Evolutionary conservation across 768 basidiomycete species (phyloP).

Genomic region (Tephrocybe sp.): DNA sequence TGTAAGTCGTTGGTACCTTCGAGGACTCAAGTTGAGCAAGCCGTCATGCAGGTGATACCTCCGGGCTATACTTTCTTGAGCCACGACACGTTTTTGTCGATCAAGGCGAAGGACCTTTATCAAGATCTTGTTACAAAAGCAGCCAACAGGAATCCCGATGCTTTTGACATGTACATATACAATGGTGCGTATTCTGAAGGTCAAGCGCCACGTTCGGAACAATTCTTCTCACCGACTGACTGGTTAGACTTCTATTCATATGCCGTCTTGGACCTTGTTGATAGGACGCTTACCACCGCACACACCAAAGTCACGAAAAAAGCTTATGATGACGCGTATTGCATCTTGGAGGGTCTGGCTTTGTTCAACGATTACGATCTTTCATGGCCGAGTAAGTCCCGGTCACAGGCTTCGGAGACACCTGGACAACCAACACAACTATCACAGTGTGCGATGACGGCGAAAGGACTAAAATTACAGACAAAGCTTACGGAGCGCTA

Average conservation of each 20-base stretch:
- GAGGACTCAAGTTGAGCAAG: too few relatives aligned
- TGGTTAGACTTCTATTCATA: slow-evolving; percentile 31
- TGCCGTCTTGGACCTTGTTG: slow-evolving; percentile 35
- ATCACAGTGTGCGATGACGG: slow-evolving; percentile 35
- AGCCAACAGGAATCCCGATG: slow-evolving; percentile 31
- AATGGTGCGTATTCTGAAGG: slow-evolving; percentile 26
- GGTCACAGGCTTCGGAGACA: background rate
- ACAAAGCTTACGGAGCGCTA: slow-evolving; percentile 33
- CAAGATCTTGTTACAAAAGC: slow-evolving; percentile 29
- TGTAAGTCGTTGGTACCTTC: too few relatives aligned
- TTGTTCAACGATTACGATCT: slow-evolving; percentile 30
- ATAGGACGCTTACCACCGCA: slow-evolving; percentile 26
- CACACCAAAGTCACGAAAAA: slow-evolving; percentile 33
- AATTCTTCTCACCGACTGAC: background rate
- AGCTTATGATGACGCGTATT: slow-evolving; percentile 32
- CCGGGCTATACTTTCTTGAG: slow-evolving; percentile 33
- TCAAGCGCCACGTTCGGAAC: background rate
- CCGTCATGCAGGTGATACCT: slow-evolving; percentile 25
- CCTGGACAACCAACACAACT: background rate
- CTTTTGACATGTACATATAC: slow-evolving; percentile 33
- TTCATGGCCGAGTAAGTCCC: slow-evolving; percentile 30
- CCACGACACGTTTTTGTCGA: slow-evolving; percentile 27
- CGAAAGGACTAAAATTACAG: slow-evolving; percentile 27
- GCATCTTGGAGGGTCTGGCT: slow-evolving; percentile 31
- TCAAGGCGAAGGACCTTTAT: slow-evolving; percentile 26